These are phyloP conservation scores for Corynascus novoguineensis DNA, from an alignment of 495 filamentous ascomycete genomes.

Conservation along the genomic window DNA sequence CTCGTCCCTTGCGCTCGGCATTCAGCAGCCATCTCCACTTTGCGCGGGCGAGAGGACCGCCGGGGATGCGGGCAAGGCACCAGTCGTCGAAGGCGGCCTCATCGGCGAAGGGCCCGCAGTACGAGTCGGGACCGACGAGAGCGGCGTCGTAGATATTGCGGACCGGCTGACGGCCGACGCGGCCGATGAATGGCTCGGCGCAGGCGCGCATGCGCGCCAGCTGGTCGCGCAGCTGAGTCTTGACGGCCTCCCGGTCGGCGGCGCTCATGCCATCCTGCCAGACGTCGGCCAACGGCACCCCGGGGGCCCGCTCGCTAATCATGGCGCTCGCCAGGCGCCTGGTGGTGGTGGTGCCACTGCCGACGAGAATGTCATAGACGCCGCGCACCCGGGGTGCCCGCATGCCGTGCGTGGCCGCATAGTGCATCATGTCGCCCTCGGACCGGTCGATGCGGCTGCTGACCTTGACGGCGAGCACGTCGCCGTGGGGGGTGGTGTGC, in stretches of 20 bases:
- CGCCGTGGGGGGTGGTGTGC: background rate
- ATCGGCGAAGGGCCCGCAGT: constrained; percentile 3
- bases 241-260: background rate
- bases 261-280: background rate
- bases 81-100: constrained; percentile 4
- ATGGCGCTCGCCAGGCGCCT: background rate
- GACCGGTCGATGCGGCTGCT: background rate
- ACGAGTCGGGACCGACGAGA: background rate
- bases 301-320: constrained; percentile 1
- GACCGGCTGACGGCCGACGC: background rate
- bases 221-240: background rate
- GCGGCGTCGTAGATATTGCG: background rate
- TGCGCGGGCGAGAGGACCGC: background rate
- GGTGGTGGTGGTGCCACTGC: background rate
- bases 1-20: background rate
- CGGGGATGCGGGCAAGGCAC: background rate
- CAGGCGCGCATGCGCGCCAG: background rate
- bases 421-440: constrained; percentile 6
- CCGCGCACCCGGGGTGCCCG: background rate
- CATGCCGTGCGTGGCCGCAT: background rate
- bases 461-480: background rate
- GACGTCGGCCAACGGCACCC: background rate
- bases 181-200: background rate
- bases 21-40: constrained; percentile 4
- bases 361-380: constrained; percentile 4